Base-by-base conservation (phyloP, 2,329 filamentous ascomycete genomes). In the Nakataea oryzae region DNA sequence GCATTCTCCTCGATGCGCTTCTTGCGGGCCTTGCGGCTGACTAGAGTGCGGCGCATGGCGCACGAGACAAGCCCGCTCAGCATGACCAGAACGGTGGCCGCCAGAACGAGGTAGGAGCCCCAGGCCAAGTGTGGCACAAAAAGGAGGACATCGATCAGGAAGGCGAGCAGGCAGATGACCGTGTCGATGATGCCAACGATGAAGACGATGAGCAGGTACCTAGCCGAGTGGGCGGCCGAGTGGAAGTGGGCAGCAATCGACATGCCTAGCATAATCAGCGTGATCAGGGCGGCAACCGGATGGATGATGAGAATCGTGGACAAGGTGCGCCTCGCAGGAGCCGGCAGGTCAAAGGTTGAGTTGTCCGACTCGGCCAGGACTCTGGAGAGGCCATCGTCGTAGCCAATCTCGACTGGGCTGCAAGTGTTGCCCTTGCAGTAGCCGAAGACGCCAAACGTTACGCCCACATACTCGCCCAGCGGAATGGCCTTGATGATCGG, bases 51-150 rank as follows among this genome's bases (percentile, higher is more conserved):
- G 66, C 95, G 89, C 92, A 97, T 97, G 27, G 91, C 92, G 73
- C 93, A 99, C 11, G 92, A 93, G 47, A 97, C 86, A 63, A 99
- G 83, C 55, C 88, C 89, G 71, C 90, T 90, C 28, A 91, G 79
- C 60, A 90, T 86, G 59, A 96, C 89, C 62, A 97, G 78, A 64
- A 97, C 88, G 28, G 93, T 96, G 29, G 93, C 91, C 12, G 86
- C 93, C 59, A 97, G 81, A 21, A 97, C 93, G 67, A 97, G 85
- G 81, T 93, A 99, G 64, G 93, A 92, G 66, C 93, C 95, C 91
- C 93, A 97, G 71, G 87, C 85, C 77, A 97, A 78, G 74, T 97
- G 93, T 58, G 95, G 95, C 21, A 97, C 90, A 72, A 99, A 99
- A 27, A 99, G 81, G 41, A 99, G 79, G 29, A 97, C 90, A 74